phyloP scores from a whole-genome alignment of 2,329 filamentous ascomycete genomes.

The Penicillium sp. region DNA sequence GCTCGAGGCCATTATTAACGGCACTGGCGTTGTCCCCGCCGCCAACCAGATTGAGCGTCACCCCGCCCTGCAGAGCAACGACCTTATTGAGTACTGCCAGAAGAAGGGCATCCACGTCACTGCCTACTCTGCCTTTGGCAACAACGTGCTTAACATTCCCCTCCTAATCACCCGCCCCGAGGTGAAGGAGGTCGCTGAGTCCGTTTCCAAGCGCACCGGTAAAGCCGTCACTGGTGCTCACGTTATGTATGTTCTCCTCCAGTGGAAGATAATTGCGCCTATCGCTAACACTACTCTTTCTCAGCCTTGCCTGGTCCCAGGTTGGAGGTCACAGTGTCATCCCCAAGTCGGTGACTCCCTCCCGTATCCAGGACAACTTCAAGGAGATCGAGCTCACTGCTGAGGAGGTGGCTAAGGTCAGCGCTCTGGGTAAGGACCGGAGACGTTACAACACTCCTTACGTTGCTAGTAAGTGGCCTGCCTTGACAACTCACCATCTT shows the following conservation, averaged over 20 bases:
- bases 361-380: slow-evolving; percentile 46
- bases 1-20: slow-evolving; percentile 58
- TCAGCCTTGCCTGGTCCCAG: slow-evolving; percentile 42
- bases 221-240: slow-evolving; percentile 36
- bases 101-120: slow-evolving; percentile 60
- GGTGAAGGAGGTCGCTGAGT: slow-evolving; percentile 64
- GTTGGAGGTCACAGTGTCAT: slow-evolving; percentile 43
- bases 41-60: slow-evolving; percentile 71
- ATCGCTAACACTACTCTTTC: slow-evolving; percentile 5
- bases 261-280: neutral
- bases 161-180: slow-evolving; percentile 64
- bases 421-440: slow-evolving; percentile 32
- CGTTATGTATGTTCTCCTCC: slow-evolving; percentile 30
- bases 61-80: slow-evolving; percentile 63
- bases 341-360: slow-evolving; percentile 45
- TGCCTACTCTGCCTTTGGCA: slow-evolving; percentile 64
- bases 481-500: neutral
- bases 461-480: slow-evolving; percentile 24
- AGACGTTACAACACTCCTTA: slow-evolving; percentile 40
- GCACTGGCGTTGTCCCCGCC: slow-evolving; percentile 57
- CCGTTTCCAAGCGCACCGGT: slow-evolving; percentile 41
- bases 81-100: slow-evolving; percentile 58
- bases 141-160: slow-evolving; percentile 61
- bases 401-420: slow-evolving; percentile 39
- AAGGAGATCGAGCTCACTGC: slow-evolving; percentile 42